Evolutionary conservation across 768 basidiomycete species (phyloP), one percentile per base, ranked within the genome.

Genomic region (Dioszegia aurantiaca): DNA sequence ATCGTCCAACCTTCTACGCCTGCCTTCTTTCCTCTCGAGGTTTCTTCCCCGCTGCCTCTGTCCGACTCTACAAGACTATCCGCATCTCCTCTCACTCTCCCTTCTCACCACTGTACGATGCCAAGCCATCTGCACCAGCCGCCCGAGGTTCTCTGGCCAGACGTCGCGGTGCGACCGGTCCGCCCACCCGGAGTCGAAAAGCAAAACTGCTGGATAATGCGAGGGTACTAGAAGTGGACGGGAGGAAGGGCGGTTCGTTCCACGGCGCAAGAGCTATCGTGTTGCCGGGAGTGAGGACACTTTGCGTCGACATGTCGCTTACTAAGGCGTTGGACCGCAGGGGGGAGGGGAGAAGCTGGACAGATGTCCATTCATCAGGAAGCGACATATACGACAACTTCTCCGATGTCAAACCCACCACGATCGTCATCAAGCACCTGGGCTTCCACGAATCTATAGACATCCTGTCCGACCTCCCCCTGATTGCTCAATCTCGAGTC

Each of bases 351-450:
- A 14, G 33, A 6, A 14, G 33, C 33, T 33, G 33, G 33, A 33
- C 33, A 33, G 33, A 14, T 33, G 33, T 6, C 14, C 14, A 33
- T 33, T n/a, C 8, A 14, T 33, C 33, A 33, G 33, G n/a, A n/a
- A n/a, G n/a, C n/a, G n/a, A n/a, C n/a, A n/a, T n/a, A n/a, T 33
- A 33, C 14, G 33, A 33, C 14, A 33, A 33, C 8, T 14, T 33
- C 8, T 6, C 33, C 8, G 36, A 24, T 17, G 24, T 53, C 21
- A 39, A 53, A 19, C 51, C 51, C 19, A 23, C 23, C 8, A 40
- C 37, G 11, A 4, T 53, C 37, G 37, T 53, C 14, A 17, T 53
- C 51, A 53, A 53, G 17, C 51, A 53, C 17, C 37, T 53, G 17
- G 11, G 11, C 23, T 53, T 53, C 26, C 51, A 53, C 39, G 51